Conservation (phyloP, 352 stramenopile species). For the Pythium monospermum region DNA sequence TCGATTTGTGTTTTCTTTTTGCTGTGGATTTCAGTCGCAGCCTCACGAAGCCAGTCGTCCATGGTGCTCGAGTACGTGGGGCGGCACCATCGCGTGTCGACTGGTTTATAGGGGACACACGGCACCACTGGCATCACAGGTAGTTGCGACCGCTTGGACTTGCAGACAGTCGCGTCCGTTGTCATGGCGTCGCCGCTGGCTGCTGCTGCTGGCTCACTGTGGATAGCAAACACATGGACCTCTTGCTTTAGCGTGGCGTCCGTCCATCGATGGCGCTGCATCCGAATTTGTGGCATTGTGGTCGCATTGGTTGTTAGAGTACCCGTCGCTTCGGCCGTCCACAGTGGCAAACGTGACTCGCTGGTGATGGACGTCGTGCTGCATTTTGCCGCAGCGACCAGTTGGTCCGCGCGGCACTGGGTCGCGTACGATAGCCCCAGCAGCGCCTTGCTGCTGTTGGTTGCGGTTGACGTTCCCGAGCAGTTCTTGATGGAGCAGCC, state of each 20-base stretch:
- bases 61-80: slow-evolving; percentile 19
- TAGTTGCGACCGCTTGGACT: neutral
- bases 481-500: slow-evolving; percentile 3
- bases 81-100: slow-evolving; percentile 30
- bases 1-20: slow-evolving; percentile 1
- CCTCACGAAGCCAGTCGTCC: slow-evolving; percentile 24
- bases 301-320: neutral
- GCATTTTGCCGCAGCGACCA: slow-evolving; percentile 13
- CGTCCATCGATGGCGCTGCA: slow-evolving; percentile 5
- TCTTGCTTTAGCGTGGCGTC: neutral
- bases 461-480: neutral
- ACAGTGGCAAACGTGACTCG: slow-evolving; percentile 8
- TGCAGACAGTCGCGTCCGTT: neutral
- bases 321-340: neutral
- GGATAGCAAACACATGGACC: slow-evolving; percentile 10
- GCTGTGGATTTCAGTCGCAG: slow-evolving; percentile 1
- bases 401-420: slow-evolving; percentile 8
- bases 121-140: slow-evolving; percentile 13
- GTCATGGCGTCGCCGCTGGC: neutral
- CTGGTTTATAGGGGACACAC: slow-evolving; percentile 23
- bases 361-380: slow-evolving; percentile 15
- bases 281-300: neutral
- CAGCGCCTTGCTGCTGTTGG: no score
- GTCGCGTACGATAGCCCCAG: neutral
- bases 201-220: no score